Evolutionary conservation across 129 eudicot species (phyloP).

Genomic region (Lactuca sativa): DNA sequence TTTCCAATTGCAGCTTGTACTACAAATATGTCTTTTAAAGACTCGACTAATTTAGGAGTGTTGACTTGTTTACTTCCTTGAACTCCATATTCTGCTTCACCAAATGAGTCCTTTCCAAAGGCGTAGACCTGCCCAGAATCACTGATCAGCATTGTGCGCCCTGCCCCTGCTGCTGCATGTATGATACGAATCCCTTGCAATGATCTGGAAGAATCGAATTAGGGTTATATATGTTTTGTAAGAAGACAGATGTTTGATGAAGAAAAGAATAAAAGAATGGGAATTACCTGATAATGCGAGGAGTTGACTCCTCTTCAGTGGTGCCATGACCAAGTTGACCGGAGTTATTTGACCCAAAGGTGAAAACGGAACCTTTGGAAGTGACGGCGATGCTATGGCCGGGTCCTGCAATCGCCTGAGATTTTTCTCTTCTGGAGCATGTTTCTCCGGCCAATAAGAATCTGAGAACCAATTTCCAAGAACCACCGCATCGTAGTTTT

Average conservation of each 20-base stretch:
- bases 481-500: constrained; percentile 84
- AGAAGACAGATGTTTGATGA: background rate
- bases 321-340: constrained; percentile 98
- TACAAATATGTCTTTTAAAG: constrained; percentile 81
- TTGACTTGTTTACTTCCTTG: constrained; percentile 68
- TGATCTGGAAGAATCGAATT: constrained; percentile 48
- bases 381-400: constrained; percentile 96
- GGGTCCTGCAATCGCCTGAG: constrained; percentile 97
- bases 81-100: constrained; percentile 79
- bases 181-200: constrained; percentile 82
- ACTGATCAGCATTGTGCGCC: constrained; percentile 84
- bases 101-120: constrained; percentile 89
- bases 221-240: background rate
- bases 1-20: constrained; percentile 98
- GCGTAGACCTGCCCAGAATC: constrained; percentile 84
- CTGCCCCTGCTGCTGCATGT: constrained; percentile 97
- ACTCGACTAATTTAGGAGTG: constrained; percentile 82
- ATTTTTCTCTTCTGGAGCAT: constrained; percentile 79
- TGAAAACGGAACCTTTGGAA: constrained; percentile 70
- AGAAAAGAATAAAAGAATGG: background rate
- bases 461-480: constrained; percentile 91
- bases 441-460: constrained; percentile 92
- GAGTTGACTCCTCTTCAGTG: constrained; percentile 65
- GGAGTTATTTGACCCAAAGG: constrained; percentile 84
- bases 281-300: constrained; percentile 66